phyloP scores from a whole-genome alignment of 2,329 filamentous ascomycete genomes.

The Beauveria sp. region DNA sequence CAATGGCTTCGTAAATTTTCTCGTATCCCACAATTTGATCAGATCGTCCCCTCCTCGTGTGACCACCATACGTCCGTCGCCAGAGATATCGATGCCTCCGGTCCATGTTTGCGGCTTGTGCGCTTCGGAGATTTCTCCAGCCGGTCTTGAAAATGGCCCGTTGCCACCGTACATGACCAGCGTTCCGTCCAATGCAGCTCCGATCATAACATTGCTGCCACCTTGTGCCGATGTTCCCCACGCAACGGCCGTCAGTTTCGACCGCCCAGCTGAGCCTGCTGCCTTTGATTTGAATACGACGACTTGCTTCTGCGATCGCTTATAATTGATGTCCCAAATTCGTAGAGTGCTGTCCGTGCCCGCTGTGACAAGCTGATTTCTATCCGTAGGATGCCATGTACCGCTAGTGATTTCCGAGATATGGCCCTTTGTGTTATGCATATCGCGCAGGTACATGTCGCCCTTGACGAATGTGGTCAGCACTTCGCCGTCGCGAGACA shows the following conservation, averaged over 20 bases:
- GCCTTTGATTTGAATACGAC: slow-evolving; percentile 92
- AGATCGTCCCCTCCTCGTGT: slow-evolving; percentile 85
- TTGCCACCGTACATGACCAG: slow-evolving; percentile 89
- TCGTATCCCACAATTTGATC: slow-evolving; percentile 94
- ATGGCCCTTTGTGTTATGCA: slow-evolving; percentile 96
- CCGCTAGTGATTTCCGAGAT: slow-evolving; percentile 85
- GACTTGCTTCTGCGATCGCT: slow-evolving; percentile 82
- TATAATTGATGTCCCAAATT: slow-evolving; percentile 95
- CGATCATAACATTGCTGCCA: slow-evolving; percentile 70
- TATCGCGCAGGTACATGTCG: slow-evolving; percentile 95
- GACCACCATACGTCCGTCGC: slow-evolving; percentile 83
- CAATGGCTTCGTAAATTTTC: slow-evolving; percentile 88
- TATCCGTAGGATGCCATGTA: slow-evolving; percentile 83
- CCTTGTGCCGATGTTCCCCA: slow-evolving; percentile 76
- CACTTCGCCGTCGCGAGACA: slow-evolving; percentile 81
- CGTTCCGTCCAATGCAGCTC: slow-evolving; percentile 80
- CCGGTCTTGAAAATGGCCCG: slow-evolving; percentile 74
- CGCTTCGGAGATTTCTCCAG: slow-evolving; percentile 75
- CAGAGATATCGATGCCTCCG: slow-evolving; percentile 81
- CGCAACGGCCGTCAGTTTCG: slow-evolving; percentile 85
- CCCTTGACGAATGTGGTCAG: slow-evolving; percentile 89
- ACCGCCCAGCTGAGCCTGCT: slow-evolving; percentile 81
- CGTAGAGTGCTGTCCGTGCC: slow-evolving; percentile 91
- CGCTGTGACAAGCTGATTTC: slow-evolving; percentile 79
- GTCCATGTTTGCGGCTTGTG: slow-evolving; percentile 84